Percentiles rank a stretch among this genome's conserved stretches.
Conservation (phyloP, 106 monocot genomes). For the Platanthera guangdongensis region DNA sequence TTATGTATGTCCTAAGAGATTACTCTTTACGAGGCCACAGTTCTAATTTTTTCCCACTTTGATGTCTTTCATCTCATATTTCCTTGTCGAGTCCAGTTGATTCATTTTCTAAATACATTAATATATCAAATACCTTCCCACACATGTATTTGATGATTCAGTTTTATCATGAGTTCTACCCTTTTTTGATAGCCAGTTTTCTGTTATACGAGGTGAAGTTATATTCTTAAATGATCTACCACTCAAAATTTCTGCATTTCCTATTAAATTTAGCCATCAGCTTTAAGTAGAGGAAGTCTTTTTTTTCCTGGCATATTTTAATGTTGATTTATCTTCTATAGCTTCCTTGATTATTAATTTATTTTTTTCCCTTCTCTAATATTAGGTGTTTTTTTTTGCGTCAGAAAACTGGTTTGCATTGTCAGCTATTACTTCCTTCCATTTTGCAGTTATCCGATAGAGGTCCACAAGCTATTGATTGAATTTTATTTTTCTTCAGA, state of each 20-base stretch:
- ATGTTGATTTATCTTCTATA: not conserved
- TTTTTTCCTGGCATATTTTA: not conserved
- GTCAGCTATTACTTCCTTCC: not conserved
- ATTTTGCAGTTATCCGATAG: not conserved
- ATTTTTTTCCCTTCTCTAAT: not conserved
- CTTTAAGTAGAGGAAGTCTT: not conserved
- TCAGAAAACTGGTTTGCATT: not conserved
- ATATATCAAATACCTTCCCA: not conserved
- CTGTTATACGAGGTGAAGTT: not conserved
- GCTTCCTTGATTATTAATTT: not conserved
- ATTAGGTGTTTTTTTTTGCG: not conserved
- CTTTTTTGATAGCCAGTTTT: not conserved
- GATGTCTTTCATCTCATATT: not conserved
- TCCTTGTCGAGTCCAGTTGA: not conserved
- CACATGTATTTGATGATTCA: not conserved
- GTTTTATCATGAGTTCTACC: not conserved
- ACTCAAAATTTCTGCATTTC: not conserved
- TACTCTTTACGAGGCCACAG: not conserved
- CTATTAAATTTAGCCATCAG: not conserved
- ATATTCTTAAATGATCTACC: not conserved
- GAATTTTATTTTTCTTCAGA: conserved; percentile 5
- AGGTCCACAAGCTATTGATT: not conserved
- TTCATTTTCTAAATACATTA: not conserved
- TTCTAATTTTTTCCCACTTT: not conserved
- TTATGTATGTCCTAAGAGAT: not conserved